phyloP scores from a whole-genome alignment of 345 rosid species.

The Eucalyptus erythrocorys region DNA sequence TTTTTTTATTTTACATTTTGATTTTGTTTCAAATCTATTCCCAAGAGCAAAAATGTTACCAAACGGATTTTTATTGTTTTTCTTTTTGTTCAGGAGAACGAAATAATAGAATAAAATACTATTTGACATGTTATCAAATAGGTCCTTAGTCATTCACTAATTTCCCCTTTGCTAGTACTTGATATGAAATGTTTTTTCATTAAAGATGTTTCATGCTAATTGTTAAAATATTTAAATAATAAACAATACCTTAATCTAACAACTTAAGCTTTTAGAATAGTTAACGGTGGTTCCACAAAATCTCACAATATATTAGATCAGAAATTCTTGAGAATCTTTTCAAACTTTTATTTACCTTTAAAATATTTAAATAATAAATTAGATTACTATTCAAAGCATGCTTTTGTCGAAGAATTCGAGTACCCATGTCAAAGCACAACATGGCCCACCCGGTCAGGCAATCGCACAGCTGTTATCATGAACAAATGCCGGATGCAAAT shows the following conservation, averaged over 20 bases:
- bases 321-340: no score
- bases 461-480: not conserved
- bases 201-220: no score
- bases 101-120: no score
- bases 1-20: no score
- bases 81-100: fast-evolving
- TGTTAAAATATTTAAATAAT: no score
- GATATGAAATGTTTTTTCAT: not conserved
- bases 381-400: not conserved
- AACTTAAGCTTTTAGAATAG: fast-evolving
- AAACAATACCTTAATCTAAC: no score
- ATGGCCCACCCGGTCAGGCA: not conserved
- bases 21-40: no score
- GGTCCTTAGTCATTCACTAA: not conserved
- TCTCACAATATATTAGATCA: no score
- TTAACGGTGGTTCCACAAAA: no score
- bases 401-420: not conserved
- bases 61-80: fast-evolving
- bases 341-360: no score
- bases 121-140: fast-evolving
- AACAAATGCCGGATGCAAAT: not conserved
- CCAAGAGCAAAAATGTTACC: no score
- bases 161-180: not conserved
- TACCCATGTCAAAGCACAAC: not conserved
- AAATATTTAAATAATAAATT: no score